phyloP scores from a whole-genome alignment of 2,329 filamentous ascomycete genomes.

The Fusarium subtropicale region DNA sequence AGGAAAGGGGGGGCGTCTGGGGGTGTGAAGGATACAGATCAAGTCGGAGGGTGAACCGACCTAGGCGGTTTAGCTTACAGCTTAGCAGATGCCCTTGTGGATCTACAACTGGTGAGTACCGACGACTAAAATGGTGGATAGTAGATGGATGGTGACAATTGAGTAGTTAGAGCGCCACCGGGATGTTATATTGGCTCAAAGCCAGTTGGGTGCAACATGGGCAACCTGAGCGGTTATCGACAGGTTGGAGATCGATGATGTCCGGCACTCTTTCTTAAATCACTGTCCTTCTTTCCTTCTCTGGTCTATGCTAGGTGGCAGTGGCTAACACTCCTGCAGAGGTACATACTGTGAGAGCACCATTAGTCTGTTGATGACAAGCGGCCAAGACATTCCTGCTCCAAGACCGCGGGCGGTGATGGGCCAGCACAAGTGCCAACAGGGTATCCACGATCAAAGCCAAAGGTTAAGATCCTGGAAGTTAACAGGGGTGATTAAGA shows the following conservation, averaged over 20 bases:
- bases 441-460: conserved; percentile 27
- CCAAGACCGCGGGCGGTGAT: conserved; percentile 18
- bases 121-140: conserved; percentile 45
- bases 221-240: conserved; percentile 36
- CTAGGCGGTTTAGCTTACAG: conserved; percentile 30
- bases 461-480: conserved; percentile 14
- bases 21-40: conserved; percentile 36
- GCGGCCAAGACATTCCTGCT: conserved; percentile 34
- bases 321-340: conserved; percentile 23
- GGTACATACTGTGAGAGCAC: conserved; percentile 13
- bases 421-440: conserved; percentile 14
- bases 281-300: conserved; percentile 24
- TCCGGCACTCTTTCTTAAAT: conserved; percentile 10
- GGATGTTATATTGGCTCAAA: conserved; percentile 40
- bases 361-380: conserved; percentile 24
- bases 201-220: conserved; percentile 37
- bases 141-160: conserved; percentile 42
- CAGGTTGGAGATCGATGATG: conserved; percentile 36
- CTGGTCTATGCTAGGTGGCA: conserved; percentile 6
- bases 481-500: conserved; percentile 6
- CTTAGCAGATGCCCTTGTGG: conserved; percentile 35
- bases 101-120: conserved; percentile 39
- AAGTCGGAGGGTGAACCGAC: conserved; percentile 41
- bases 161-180: conserved; percentile 43
- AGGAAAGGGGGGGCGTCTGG: conserved; percentile 41